Conservation (phyloP, 441 rosid genomes). For the Eutrema salsugineum region DNA sequence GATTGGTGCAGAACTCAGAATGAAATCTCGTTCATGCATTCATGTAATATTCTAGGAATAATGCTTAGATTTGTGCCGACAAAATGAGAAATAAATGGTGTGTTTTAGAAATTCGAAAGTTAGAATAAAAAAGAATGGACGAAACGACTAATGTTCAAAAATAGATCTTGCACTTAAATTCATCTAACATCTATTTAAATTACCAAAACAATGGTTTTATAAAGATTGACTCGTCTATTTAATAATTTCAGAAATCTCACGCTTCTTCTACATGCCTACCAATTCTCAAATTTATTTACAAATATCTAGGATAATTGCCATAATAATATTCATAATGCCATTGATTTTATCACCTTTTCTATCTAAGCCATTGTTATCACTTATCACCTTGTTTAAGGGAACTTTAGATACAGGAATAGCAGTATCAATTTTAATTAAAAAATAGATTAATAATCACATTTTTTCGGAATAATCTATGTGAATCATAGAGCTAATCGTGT, state of each 20-base stretch:
- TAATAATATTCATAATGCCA: neutral
- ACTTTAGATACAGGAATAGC: neutral
- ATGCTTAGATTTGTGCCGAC: constrained; percentile 26
- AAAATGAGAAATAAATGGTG: neutral
- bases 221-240: constrained; percentile 1
- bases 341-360: neutral
- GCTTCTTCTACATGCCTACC: neutral
- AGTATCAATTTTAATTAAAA: neutral
- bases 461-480: neutral
- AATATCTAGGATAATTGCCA: neutral
- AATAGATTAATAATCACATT: neutral
- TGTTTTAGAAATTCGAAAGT: constrained; percentile 9
- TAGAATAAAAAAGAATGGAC: constrained; percentile 29
- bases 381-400: neutral
- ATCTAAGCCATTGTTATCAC: neutral
- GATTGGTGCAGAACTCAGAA: constrained; percentile 21
- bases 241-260: neutral
- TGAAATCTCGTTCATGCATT: constrained; percentile 28
- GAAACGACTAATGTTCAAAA: constrained; percentile 6
- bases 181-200: constrained; percentile 5
- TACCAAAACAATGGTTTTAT: constrained; percentile 10
- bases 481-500: neutral
- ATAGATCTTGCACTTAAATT: constrained; percentile 13
- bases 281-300: constrained; percentile 5
- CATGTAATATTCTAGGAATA: constrained; percentile 32